phyloP scores from a whole-genome alignment of 768 basidiomycete species.

The Lyophyllum atratum region DNA sequence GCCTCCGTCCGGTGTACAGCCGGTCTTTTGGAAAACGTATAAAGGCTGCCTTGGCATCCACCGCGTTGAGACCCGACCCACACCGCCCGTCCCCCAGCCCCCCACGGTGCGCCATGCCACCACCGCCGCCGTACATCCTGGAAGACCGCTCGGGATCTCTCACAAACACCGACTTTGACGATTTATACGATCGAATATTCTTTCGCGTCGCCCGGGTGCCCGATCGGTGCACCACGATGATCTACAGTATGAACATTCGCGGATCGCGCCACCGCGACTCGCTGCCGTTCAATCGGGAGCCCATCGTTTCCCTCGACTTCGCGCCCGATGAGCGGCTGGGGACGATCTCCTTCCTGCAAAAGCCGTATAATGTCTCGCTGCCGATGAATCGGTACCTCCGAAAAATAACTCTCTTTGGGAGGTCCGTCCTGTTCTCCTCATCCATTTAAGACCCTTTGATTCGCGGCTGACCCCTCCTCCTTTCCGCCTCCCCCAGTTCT shows the following conservation, averaged over 20 bases:
- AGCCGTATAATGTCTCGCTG: constrained; percentile 41
- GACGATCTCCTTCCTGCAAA: constrained; percentile 52
- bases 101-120: background rate
- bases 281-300: constrained; percentile 51
- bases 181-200: constrained; percentile 77
- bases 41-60: background rate
- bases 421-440: constrained; percentile 47
- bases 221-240: constrained; percentile 45
- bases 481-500: constrained; percentile 60
- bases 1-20: background rate
- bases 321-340: constrained; percentile 58
- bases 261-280: constrained; percentile 61
- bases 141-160: constrained; percentile 5
- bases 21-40: constrained; percentile 1
- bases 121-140: constrained; percentile 1
- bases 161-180: constrained; percentile 67
- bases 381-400: constrained; percentile 67
- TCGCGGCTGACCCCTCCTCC: too few species aligned
- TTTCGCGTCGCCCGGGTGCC: constrained; percentile 59
- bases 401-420: constrained; percentile 64
- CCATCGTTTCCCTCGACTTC: constrained; percentile 63
- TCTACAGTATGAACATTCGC: constrained; percentile 69
- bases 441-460: too few species aligned
- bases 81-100: background rate
- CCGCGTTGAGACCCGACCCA: background rate